Evolutionary conservation across 2,329 filamentous ascomycete species (phyloP).

Genomic region (Rachicladosporium sp.): DNA sequence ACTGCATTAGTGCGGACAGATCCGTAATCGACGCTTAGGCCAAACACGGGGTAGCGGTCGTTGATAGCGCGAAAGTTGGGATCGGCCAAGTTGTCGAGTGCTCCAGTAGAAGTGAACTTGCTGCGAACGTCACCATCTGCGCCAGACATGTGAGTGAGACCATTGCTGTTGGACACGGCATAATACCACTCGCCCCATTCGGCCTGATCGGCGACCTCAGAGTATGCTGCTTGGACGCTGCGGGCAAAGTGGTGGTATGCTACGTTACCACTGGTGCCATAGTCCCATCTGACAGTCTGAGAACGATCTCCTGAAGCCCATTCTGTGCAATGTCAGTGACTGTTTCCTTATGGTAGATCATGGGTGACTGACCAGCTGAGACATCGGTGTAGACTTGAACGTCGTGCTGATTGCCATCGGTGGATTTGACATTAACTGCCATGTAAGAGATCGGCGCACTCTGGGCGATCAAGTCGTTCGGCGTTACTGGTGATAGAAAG

Average conservation of each 20-base stretch:
- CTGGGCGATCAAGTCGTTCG: slow-evolving; percentile 53
- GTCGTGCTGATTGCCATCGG: slow-evolving; percentile 49
- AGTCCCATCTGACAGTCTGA: slow-evolving; percentile 51
- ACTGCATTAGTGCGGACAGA: slow-evolving; percentile 25
- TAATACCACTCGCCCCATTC: slow-evolving; percentile 45
- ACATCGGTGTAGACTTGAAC: slow-evolving; percentile 64
- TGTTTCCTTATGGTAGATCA: background rate
- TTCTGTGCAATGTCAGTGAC: slow-evolving; percentile 36
- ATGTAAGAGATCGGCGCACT: slow-evolving; percentile 62
- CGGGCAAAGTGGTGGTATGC: slow-evolving; percentile 48
- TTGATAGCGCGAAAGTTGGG: slow-evolving; percentile 39
- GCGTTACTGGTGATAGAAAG: slow-evolving; percentile 59
- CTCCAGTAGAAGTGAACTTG: slow-evolving; percentile 33
- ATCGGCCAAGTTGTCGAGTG: slow-evolving; percentile 34
- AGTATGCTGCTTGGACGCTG: slow-evolving; percentile 36
- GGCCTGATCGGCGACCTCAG: slow-evolving; percentile 35
- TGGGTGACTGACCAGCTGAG: slow-evolving; percentile 44
- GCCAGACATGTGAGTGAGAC: slow-evolving; percentile 37
- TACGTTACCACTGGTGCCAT: slow-evolving; percentile 30
- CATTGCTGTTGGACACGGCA: slow-evolving; percentile 30
- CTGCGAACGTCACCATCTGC: slow-evolving; percentile 34
- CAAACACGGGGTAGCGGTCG: slow-evolving; percentile 41
- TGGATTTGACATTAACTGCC: slow-evolving; percentile 47
- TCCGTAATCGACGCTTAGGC: slow-evolving; percentile 37
- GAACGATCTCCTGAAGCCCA: slow-evolving; percentile 54